These are phyloP conservation scores for Penicillium mononematosum DNA, from an alignment of 495 filamentous ascomycete species.

Conservation along the genomic window DNA sequence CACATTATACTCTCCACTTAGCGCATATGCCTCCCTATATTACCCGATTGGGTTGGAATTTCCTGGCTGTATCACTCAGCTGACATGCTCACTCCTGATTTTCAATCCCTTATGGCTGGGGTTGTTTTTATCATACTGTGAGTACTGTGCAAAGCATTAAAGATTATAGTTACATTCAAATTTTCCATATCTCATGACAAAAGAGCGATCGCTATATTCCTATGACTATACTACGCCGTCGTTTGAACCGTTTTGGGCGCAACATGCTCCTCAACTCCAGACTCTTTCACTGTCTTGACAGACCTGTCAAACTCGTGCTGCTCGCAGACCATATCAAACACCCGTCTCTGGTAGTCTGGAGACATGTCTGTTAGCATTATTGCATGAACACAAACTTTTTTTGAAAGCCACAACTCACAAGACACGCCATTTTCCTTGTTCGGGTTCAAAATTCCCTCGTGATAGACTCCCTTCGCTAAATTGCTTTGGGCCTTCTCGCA, in stretches of 20 bases:
- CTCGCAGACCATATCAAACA: slow-evolving; percentile 52
- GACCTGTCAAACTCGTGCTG: slow-evolving; percentile 44
- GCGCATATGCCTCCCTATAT: slow-evolving; percentile 6
- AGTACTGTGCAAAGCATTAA: neutral
- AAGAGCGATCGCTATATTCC: neutral
- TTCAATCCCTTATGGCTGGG: neutral
- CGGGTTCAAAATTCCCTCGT: slow-evolving; percentile 59
- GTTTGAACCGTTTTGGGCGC: slow-evolving; percentile 21
- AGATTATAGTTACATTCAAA: neutral
- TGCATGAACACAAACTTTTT: too few species aligned
- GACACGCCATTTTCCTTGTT: slow-evolving; percentile 57
- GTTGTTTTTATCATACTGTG: neutral
- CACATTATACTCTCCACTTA: slow-evolving; percentile 23
- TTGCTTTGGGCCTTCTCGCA: slow-evolving; percentile 60
- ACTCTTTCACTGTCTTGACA: slow-evolving; percentile 8
- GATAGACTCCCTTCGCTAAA: slow-evolving; percentile 54
- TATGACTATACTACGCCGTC: slow-evolving; percentile 22
- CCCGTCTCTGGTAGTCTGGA: slow-evolving; percentile 54
- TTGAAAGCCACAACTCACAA: slow-evolving; percentile 40
- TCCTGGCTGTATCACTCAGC: slow-evolving; percentile 2
- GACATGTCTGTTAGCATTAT: neutral
- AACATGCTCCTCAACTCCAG: slow-evolving; percentile 15
- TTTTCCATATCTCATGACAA: neutral
- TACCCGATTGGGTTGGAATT: slow-evolving; percentile 30
- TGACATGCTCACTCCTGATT: slow-evolving; percentile 1